Evolutionary conservation across 1,284 basidiomycete species (phyloP), one percentile per base, ranked within the genome.

Genomic region (Ustilago lituana): DNA sequence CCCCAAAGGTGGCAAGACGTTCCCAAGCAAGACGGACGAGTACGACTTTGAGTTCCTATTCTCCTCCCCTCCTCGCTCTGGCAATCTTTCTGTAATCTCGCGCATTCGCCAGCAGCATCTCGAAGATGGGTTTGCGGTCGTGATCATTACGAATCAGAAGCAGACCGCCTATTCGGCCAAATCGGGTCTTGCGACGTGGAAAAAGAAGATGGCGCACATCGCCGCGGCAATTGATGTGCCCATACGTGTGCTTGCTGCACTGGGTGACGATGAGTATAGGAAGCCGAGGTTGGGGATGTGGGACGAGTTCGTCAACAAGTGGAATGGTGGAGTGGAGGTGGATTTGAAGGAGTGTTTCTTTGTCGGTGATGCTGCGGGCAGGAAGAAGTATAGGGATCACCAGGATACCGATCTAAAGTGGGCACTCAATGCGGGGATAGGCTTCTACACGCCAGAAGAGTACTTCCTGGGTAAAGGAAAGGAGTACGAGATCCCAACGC

Each of bases 311-410:
- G 14, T 43, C 4, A 19, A 38, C 39, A 39, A 24, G 26, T 50
- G 39, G 29, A 70, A 72, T n/a, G 57, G 53, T 1, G 71, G 58
- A 3, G 26, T 73, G 4, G 29, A 53, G 17, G 50, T 73, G 36
- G 67, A 77, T 22, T n/a, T 20, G 15, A 31, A 27, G 10, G 15
- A 45, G 23, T 67, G 60, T 31, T 81, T 78, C 57, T 81, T 70
- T 32, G 78, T 81, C 2, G 79, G 79, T 5, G 79, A 81, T 55
- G 79, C 79, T 14, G 79, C 79, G 5, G 79, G 79, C 1, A 36
- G 78, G 37, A 62, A 31, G 33, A 43, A 45, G 43, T 46, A 33
- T 12, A 36, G 54, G 1, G 78, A 81, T 45, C 78, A 77, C 47
- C 54, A 51, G 44, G 77, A 81, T 46, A 75, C 76, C 11, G 78